Base-by-base conservation (phyloP, 164 flowering plant species). In the Cinnamomum micranthum region DNA sequence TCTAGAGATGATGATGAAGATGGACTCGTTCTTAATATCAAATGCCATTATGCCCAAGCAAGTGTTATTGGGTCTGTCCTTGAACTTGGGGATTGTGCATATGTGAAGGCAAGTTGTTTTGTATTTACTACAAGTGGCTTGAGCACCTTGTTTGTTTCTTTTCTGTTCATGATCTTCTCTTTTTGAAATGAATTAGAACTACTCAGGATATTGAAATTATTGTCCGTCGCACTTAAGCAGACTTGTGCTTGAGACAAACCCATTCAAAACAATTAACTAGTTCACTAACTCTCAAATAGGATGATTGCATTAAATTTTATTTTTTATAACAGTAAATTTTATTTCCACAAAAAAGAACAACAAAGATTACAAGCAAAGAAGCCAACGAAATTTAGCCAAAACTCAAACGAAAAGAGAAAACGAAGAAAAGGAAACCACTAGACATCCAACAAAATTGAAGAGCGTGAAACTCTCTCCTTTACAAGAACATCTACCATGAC, bases 11-110 rank as follows among this genome's bases (percentile, higher is more conserved):
- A 80, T 58, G 88, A 86, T 41, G 88, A 86, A 15, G 93, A 88
- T 59, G 78, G 82, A 65, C 69, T 85, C 31, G 66, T 85, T 79
- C 52, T 83, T 73, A 78, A 87, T 80, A 89, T 88, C 31, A 81
- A 82, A 65, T 86, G 85, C 73, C 93, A 90, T 78, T 88, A 82
- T 75, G 59, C 81, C 78, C 87, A 81, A 82, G 93, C 93, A 71
- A 73, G 80, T 77, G 66, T 88, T 17, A 78, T 69, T 22, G 81
- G 80, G 58, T 76, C 75, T 76, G 70, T 85, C 70, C 82, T 88
- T 70, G 31, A 82, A 58, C 78, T 90, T 75, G 91, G 90, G 71
- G 93, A 90, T 77, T 85, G 81, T 82, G 90, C 85, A 7, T 81
- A 62, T 75, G 83, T 90, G 41, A 88, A 87, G 90, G 93, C 77